Base-by-base conservation (phyloP, 495 filamentous ascomycete species). In the Parathielavia appendiculata region DNA sequence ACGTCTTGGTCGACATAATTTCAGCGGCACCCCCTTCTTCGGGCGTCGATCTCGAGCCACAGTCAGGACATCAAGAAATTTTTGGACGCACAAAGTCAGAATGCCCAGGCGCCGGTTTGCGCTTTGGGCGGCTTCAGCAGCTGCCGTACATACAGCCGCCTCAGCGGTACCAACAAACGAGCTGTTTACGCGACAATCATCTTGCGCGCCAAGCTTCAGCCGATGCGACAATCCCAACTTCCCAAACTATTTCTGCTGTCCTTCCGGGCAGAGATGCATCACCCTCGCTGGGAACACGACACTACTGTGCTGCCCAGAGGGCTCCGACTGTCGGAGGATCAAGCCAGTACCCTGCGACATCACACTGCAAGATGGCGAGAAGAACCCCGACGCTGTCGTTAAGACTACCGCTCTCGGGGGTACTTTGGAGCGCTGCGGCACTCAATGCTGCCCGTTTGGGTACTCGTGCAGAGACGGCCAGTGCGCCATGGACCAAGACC, bases 361-460 rank as follows among this genome's bases (percentile, higher is more conserved):
- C 49, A 66, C 71, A 19, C 73, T 78, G 19, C 87, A 91, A 63
- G 82, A 96, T 66, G 76, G 82, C 11, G 81, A 73, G 1, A 54
- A 70, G 16, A 70, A 85, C 54, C 85, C 88, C n/a, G 70, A 76
- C 4, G 85, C 80, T 26, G 69, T 78, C 9, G 71, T 93, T 54
- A 89, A 90, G 63, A 89, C 87, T n/a, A 90, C 83, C 16, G 77
- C 80, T 10, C 74, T 89, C 12, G 66, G 75, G 16, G 77, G 76
- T 2, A 60, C 73, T 14, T 73, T 92, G 13, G 70, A 73, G 45
- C 75, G 70, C 46, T 92, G 88, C 59, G 83, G 81, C 17, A 58
- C 51, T n/a, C 72, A 68, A 10, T 95, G 90, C 71, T 95, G 90
- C 67, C 91, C 91, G 0, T 84, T 87, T 63, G 91, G 91, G 19